Percentiles rank a stretch among this genome's conserved stretches.
phyloP scores from a whole-genome alignment of 441 rosid genomes.

The Pelargonium myrrhifolium region DNA sequence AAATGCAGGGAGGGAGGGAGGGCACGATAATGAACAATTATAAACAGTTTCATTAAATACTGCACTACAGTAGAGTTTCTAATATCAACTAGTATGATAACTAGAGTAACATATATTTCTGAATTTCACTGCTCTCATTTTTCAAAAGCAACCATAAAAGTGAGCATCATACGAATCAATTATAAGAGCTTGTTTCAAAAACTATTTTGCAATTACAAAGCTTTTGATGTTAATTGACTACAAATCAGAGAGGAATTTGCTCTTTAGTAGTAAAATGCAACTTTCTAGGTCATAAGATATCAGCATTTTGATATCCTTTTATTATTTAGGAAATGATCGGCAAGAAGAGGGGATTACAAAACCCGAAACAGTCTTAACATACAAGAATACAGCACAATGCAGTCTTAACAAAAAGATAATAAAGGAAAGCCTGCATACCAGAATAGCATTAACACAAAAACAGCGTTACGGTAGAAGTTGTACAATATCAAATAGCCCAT shows the following conservation, averaged over 20 bases:
- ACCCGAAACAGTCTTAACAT: background rate
- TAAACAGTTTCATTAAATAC: too few relatives aligned
- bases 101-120: too few relatives aligned
- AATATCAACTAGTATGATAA: too few relatives aligned
- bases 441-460: constrained; percentile 65
- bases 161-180: background rate
- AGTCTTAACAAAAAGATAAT: background rate
- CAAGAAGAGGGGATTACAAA: background rate
- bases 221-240: background rate
- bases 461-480: constrained; percentile 82
- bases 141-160: background rate
- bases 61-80: too few relatives aligned
- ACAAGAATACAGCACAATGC: background rate
- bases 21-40: background rate
- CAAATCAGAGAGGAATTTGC: background rate
- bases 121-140: background rate
- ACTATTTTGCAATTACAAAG: background rate
- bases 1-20: constrained; percentile 5
- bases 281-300: background rate
- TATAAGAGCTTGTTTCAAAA: background rate
- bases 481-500: constrained; percentile 60
- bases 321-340: background rate
- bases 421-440: constrained; percentile 36
- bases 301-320: background rate
- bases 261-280: background rate